Evolutionary conservation across 768 basidiomycete species (phyloP).

Genomic region (Boletus sp.): DNA sequence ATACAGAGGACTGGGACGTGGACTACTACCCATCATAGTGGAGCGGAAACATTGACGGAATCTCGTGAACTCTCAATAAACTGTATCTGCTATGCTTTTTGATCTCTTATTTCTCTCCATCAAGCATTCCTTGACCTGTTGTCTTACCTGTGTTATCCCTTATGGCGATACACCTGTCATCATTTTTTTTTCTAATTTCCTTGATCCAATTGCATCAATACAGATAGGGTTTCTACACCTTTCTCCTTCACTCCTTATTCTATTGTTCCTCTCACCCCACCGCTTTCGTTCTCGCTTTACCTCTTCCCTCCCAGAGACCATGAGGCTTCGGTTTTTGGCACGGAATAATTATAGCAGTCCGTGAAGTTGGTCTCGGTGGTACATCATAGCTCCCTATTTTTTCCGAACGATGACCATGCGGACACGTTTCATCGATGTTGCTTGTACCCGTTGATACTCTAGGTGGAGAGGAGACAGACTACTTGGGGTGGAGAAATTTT

Average conservation of each 20-base stretch:
- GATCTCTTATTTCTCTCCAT: background rate
- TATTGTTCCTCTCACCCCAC: background rate
- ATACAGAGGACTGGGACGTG: slow-evolving; percentile 50
- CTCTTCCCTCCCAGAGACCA: background rate
- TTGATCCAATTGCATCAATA: background rate
- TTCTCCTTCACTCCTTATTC: background rate
- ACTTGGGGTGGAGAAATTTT: background rate
- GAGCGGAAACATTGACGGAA: background rate
- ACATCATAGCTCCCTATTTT: slow-evolving; percentile 1
- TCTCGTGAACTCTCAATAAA: background rate
- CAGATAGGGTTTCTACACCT: background rate
- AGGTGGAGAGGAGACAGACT: background rate
- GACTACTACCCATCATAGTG: slow-evolving; percentile 45
- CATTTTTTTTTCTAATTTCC: background rate
- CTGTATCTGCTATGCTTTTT: slow-evolving; percentile 14
- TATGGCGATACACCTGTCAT: slow-evolving; percentile 9
- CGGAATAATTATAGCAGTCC: background rate
- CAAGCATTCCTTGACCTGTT: slow-evolving; percentile 6
- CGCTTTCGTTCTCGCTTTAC: slow-evolving; percentile 8
- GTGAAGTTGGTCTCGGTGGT: slow-evolving; percentile 6
- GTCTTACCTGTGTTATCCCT: slow-evolving; percentile 1
- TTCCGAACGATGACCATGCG: background rate
- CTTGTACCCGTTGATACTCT: background rate
- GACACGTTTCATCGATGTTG: background rate
- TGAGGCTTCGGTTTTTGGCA: background rate